Conservation (phyloP, 495 filamentous ascomycete genomes). For the Aspergillus kassunensis region DNA sequence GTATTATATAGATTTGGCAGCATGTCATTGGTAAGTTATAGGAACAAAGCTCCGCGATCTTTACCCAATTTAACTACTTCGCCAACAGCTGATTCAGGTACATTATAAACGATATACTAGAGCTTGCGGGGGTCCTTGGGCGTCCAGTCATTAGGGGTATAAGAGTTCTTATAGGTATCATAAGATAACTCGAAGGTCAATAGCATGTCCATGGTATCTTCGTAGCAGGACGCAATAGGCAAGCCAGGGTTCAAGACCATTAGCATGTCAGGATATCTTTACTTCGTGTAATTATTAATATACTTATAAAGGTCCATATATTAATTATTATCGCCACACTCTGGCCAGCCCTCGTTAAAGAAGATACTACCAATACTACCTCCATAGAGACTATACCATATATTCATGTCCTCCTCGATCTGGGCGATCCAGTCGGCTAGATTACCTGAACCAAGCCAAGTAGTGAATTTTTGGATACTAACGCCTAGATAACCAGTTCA, state of each 20-base stretch:
- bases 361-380: conserved; percentile 20
- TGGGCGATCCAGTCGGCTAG: conserved; percentile 18
- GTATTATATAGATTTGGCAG: conserved; percentile 17
- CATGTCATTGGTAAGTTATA: conserved; percentile 14
- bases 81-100: background rate
- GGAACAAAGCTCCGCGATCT: conserved; percentile 2
- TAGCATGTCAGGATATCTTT: conserved; percentile 9
- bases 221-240: conserved; percentile 14
- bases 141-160: conserved; percentile 17
- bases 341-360: conserved; percentile 22
- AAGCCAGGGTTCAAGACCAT: conserved; percentile 16
- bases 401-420: conserved; percentile 21
- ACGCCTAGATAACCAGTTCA: conserved; percentile 23
- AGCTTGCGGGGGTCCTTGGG: conserved; percentile 17
- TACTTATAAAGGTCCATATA: conserved; percentile 14
- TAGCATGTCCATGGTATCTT: conserved; percentile 17
- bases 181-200: conserved; percentile 14
- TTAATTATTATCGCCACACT: conserved; percentile 16
- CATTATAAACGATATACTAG: conserved; percentile 18
- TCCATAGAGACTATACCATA: conserved; percentile 19
- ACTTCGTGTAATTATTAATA: conserved; percentile 15
- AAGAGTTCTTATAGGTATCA: conserved; percentile 9
- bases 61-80: conserved; percentile 4
- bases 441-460: conserved; percentile 15
- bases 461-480: conserved; percentile 17